Evolutionary conservation across 805 yeast species (phyloP).

Genomic region (Aciculoconidium aculeatum): DNA sequence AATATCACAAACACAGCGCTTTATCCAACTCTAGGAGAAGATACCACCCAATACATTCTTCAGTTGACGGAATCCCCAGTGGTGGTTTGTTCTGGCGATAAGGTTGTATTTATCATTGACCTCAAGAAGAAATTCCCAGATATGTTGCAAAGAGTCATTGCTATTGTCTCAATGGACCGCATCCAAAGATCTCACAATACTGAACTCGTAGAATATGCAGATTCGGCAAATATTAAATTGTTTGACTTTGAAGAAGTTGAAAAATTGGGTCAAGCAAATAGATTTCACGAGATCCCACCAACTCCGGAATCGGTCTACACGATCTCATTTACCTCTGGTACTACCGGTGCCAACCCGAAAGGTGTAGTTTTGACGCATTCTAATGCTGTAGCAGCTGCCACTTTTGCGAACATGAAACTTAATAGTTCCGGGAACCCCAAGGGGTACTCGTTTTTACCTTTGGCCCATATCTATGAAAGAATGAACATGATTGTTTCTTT

Average conservation of each 20-base stretch:
- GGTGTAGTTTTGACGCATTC: conserved; percentile 53
- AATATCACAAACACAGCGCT: conserved; percentile 20
- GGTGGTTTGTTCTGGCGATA: conserved; percentile 30
- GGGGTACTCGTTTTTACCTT: conserved; percentile 18
- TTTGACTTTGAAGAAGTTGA: conserved; percentile 20
- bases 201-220: conserved; percentile 11
- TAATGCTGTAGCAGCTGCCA: conserved; percentile 14
- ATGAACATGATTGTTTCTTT: conserved; percentile 10
- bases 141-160: conserved; percentile 24
- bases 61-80: conserved; percentile 55
- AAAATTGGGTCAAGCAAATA: conserved; percentile 34
- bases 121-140: conserved; percentile 21
- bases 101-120: conserved; percentile 20
- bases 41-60: conserved; percentile 59
- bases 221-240: conserved; percentile 17
- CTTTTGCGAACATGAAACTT: conserved; percentile 6
- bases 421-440: conserved; percentile 6
- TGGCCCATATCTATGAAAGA: conserved; percentile 21
- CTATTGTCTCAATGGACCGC: conserved; percentile 33
- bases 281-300: conserved; percentile 22
- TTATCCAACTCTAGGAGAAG: conserved; percentile 38
- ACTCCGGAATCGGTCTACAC: conserved; percentile 31
- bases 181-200: conserved; percentile 9
- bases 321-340: conserved; percentile 47
- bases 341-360: conserved; percentile 71